Percentiles rank a stretch among this genome's conserved stretches.
These are phyloP conservation scores for Pseudogymnoascus destructans DNA, from an alignment of 2,329 filamentous ascomycete species.

Conservation along the genomic window DNA sequence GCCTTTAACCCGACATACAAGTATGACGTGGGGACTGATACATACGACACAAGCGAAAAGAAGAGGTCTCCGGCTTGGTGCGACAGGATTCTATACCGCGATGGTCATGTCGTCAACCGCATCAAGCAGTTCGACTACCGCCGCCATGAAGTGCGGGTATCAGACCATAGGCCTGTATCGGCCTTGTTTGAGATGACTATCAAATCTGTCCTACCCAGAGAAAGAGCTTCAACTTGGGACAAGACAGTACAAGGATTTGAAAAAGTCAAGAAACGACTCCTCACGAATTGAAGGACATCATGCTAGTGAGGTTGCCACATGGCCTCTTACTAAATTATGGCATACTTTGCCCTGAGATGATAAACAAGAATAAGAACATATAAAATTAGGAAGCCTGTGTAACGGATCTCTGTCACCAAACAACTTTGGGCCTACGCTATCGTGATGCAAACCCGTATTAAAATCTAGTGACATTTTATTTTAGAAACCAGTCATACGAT, in stretches of 20 bases:
- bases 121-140: conserved; percentile 81
- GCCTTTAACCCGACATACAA: conserved; percentile 95
- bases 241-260: conserved; percentile 64
- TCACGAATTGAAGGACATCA: not conserved
- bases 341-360: not conserved
- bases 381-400: not conserved
- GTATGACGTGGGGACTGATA: conserved; percentile 90
- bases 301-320: not conserved
- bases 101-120: conserved; percentile 62
- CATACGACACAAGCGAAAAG: conserved; percentile 91
- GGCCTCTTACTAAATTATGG: conserved; percentile 4
- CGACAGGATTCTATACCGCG: conserved; percentile 80
- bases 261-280: conserved; percentile 43
- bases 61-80: conserved; percentile 92
- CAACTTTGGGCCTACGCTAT: not conserved
- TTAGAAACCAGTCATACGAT: not conserved
- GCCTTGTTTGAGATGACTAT: conserved; percentile 70
- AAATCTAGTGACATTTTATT: not conserved
- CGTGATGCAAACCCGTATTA: not conserved
- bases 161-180: conserved; percentile 86
- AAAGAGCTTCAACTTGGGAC: conserved; percentile 55
- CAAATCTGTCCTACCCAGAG: conserved; percentile 63
- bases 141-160: conserved; percentile 78
- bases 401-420: not conserved
- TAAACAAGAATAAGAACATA: not conserved